These are phyloP conservation scores for Acacia concinna DNA, from an alignment of 331 rosid species.

Conservation along the genomic window DNA sequence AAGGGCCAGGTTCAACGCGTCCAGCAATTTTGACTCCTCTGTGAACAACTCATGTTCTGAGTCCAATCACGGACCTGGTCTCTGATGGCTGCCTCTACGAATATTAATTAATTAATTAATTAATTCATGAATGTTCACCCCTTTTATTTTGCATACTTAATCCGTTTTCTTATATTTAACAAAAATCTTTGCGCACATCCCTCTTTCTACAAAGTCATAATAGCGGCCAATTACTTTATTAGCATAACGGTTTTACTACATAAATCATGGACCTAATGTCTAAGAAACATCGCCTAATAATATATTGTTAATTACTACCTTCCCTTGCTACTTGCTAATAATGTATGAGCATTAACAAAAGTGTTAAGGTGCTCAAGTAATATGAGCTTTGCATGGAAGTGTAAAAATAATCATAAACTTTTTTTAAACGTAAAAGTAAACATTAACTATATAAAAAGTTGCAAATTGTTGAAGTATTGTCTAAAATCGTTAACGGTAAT, in stretches of 20 bases:
- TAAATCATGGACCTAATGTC: background rate
- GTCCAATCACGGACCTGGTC: constrained; percentile 14
- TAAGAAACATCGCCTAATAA: background rate
- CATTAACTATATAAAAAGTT: too few relatives aligned
- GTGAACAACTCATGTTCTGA: background rate
- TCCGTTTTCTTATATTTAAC: background rate
- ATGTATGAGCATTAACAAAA: background rate
- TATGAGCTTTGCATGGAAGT: too few relatives aligned
- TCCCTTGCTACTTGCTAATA: background rate
- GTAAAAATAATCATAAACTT: too few relatives aligned
- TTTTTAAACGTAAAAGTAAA: too few relatives aligned
- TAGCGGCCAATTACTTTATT: background rate
- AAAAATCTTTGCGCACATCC: background rate
- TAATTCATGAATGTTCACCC: background rate
- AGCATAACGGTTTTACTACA: background rate
- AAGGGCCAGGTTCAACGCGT: constrained; percentile 39
- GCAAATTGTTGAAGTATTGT: too few relatives aligned
- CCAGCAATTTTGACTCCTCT: constrained; percentile 27
- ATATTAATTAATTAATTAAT: too few relatives aligned
- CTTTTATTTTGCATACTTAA: background rate
- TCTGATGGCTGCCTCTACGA: background rate
- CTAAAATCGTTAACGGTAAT: too few relatives aligned
- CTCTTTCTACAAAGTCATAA: background rate
- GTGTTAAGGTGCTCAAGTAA: too few relatives aligned
- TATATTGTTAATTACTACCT: background rate